Conservation (phyloP, 441 rosid species). For the Arabidopsis lyrata region DNA sequence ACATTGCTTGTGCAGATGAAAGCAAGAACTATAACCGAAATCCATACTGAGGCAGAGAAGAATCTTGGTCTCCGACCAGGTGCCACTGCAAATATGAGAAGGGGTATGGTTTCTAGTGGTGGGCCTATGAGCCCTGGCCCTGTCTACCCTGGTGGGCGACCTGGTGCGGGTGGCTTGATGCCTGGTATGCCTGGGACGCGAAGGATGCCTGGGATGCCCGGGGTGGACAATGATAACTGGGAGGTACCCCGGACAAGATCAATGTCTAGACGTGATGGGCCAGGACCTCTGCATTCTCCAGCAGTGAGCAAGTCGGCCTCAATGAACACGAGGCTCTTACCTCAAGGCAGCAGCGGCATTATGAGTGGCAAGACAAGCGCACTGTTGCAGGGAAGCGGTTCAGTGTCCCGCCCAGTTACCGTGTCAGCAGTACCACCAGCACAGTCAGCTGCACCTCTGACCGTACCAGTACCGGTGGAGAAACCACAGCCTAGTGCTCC, state of each 20-base stretch:
- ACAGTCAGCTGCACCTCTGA: constrained; percentile 33
- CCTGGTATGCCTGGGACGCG: constrained; percentile 97
- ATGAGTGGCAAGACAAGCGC: constrained; percentile 65
- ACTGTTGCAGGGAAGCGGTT: constrained; percentile 54
- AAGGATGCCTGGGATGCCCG: constrained; percentile 96
- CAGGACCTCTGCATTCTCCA: constrained; percentile 49
- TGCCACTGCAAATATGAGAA: constrained; percentile 87
- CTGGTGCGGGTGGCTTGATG: constrained; percentile 96
- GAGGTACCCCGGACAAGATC: constrained; percentile 72
- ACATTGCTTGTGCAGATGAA: constrained; percentile 61
- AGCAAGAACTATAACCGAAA: constrained; percentile 92
- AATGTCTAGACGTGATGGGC: constrained; percentile 80
- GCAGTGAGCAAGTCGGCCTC: constrained; percentile 52
- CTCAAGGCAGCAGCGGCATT: constrained; percentile 66
- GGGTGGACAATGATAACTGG: constrained; percentile 83
- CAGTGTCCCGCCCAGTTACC: constrained; percentile 42
- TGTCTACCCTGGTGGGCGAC: constrained; percentile 67
- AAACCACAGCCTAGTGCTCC: constrained; percentile 52
- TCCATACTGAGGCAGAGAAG: constrained; percentile 94
- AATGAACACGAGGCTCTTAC: constrained; percentile 61
- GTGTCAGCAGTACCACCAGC: constrained; percentile 37
- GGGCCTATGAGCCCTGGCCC: constrained; percentile 48
- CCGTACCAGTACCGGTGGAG: constrained; percentile 39
- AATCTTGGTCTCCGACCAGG: constrained; percentile 93
- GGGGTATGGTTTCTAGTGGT: constrained; percentile 56